Conservation (phyloP, 345 rosid genomes). For the Arabis hirsuta region DNA sequence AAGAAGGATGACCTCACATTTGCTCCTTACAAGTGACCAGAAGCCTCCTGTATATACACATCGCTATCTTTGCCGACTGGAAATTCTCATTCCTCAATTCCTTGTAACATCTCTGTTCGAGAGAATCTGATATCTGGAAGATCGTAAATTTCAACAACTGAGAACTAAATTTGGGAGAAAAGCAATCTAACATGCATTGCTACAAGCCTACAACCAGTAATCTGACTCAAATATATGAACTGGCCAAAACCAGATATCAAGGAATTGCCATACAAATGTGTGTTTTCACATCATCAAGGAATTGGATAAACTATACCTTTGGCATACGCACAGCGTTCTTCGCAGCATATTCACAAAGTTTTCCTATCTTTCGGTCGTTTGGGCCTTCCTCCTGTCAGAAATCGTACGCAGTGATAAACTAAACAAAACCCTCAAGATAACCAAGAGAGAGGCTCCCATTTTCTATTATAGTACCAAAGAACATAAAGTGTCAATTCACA, state of each 20-base stretch:
- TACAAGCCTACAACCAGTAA: constrained; percentile 7
- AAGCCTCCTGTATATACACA: constrained; percentile 87
- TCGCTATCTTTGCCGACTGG: constrained; percentile 72
- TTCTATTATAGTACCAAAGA: constrained; percentile 2
- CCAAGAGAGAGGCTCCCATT: constrained; percentile 10
- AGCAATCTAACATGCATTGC: not conserved
- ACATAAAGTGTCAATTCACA: not conserved
- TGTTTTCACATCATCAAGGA: not conserved
- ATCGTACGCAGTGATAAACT: constrained; percentile 13
- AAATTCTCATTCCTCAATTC: constrained; percentile 92
- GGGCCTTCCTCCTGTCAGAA: constrained; percentile 82
- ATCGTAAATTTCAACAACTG: constrained; percentile 39
- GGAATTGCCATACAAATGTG: not conserved
- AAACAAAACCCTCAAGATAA: not conserved
- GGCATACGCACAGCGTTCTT: constrained; percentile 94
- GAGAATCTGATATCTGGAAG: constrained; percentile 75
- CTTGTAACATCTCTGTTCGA: constrained; percentile 99
- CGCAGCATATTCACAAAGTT: constrained; percentile 92
- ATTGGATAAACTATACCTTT: constrained; percentile 57
- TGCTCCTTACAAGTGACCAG: constrained; percentile 87
- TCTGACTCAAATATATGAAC: constrained; percentile 6
- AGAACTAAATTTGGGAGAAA: constrained; percentile 9
- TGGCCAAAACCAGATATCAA: not conserved
- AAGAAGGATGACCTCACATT: constrained; percentile 70
- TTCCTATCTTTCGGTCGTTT: constrained; percentile 88